Evolutionary conservation across 2,329 filamentous ascomycete species (phyloP).

Genomic region (Aspergillus thermomutatus): DNA sequence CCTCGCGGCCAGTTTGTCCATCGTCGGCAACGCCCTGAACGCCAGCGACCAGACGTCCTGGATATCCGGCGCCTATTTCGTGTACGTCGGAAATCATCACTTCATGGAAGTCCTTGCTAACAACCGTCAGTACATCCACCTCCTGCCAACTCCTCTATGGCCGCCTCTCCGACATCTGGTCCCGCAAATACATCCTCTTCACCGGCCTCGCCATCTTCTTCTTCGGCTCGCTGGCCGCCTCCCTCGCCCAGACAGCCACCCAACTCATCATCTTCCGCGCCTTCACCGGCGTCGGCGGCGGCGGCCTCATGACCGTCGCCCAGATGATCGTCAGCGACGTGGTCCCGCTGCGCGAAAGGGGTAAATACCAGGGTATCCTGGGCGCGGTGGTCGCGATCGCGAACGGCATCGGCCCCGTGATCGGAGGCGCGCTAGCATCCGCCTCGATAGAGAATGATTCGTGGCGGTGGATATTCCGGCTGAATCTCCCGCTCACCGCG

Average conservation of each 20-base stretch:
- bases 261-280: conserved; percentile 61
- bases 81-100: conserved; percentile 65
- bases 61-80: conserved; percentile 56
- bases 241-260: conserved; percentile 53
- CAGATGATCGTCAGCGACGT: conserved; percentile 63
- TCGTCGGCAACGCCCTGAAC: conserved; percentile 51
- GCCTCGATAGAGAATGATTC: conserved; percentile 38
- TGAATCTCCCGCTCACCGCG: conserved; percentile 53
- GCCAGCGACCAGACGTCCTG: conserved; percentile 52
- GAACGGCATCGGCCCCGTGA: conserved; percentile 54
- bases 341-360: conserved; percentile 56
- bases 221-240: conserved; percentile 57
- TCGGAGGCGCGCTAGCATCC: conserved; percentile 52
- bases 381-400: conserved; percentile 53
- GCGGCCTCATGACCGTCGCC: conserved; percentile 56
- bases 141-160: conserved; percentile 64
- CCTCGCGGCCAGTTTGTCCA: conserved; percentile 53
- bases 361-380: conserved; percentile 57
- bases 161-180: conserved; percentile 58
- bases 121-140: conserved; percentile 64
- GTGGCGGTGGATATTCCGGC: conserved; percentile 53
- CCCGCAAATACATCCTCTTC: conserved; percentile 57
- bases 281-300: conserved; percentile 58
- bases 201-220: conserved; percentile 52
- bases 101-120: conserved; percentile 63